A percentile compares a stretch with the other conserved stretches of the same genome.
Conservation (phyloP, 1,284 basidiomycete genomes). For the Leccinum ponderosum region DNA sequence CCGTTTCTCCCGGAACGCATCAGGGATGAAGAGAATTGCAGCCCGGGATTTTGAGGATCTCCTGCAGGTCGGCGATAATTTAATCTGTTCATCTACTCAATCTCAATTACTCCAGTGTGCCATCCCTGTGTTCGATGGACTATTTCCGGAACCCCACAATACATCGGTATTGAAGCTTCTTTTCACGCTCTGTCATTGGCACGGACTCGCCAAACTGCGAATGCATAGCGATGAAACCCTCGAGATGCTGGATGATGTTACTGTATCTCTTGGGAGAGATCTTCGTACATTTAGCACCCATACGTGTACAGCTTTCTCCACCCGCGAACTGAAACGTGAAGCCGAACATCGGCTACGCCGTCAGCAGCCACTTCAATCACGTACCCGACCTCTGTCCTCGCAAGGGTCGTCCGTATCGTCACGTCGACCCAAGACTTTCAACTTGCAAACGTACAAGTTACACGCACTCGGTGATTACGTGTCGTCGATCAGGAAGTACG, state of each 20-base stretch:
- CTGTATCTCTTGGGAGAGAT: background rate
- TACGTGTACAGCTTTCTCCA: conserved; percentile 3
- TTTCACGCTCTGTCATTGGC: conserved; percentile 12
- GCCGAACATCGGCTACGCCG: background rate
- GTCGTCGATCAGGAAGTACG: conserved; percentile 12
- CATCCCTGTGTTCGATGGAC: conserved; percentile 23
- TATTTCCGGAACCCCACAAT: conserved; percentile 14
- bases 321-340: conserved; percentile 1
- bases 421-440: conserved; percentile 16
- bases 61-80: background rate
- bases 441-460: conserved; percentile 24
- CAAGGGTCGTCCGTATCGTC: background rate
- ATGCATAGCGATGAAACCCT: background rate
- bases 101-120: conserved; percentile 14
- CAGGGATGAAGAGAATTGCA: background rate
- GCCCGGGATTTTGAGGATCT: conserved; percentile 29
- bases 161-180: conserved; percentile 8
- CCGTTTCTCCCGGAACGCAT: background rate
- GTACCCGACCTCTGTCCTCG: background rate
- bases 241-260: background rate
- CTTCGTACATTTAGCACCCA: background rate
- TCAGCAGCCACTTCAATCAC: background rate
- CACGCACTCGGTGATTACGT: conserved; percentile 24
- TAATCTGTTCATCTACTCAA: background rate
- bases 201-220: conserved; percentile 3